Evolutionary conservation across 148 eudicot genomes (phyloP).

Genomic region (Drosera capensis): DNA sequence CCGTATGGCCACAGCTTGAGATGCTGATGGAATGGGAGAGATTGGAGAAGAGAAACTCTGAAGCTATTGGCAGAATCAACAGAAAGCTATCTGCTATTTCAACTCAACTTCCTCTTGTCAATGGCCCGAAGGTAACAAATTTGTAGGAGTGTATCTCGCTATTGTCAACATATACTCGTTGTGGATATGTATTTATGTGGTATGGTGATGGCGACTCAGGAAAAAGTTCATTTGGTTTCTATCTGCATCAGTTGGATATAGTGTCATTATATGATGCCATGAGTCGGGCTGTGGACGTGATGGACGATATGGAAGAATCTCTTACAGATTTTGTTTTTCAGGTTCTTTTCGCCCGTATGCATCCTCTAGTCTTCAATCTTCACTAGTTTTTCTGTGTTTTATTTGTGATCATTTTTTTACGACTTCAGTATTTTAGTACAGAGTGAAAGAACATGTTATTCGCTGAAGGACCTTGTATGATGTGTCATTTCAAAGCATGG

Average conservation of each 20-base stretch:
- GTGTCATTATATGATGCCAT: slow-evolving; percentile 32
- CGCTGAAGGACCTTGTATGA: slow-evolving; percentile 32
- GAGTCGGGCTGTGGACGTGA: slow-evolving; percentile 28
- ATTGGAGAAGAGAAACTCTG: slow-evolving; percentile 40
- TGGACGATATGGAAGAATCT: slow-evolving; percentile 29
- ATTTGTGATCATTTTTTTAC: background rate
- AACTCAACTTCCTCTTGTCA: slow-evolving; percentile 44
- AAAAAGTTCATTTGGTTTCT: background rate
- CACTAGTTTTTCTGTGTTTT: background rate
- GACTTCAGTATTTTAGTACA: slow-evolving; percentile 1
- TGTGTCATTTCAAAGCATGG: slow-evolving; percentile 28
- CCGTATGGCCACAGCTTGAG: slow-evolving; percentile 36
- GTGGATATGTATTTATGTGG: background rate
- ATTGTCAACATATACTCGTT: background rate
- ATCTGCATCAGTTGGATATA: slow-evolving; percentile 26
- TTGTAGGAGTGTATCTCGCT: background rate
- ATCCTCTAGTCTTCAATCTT: background rate
- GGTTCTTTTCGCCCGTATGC: slow-evolving; percentile 16
- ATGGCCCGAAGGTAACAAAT: slow-evolving; percentile 45
- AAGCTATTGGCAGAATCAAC: slow-evolving; percentile 51
- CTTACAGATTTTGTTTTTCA: slow-evolving; percentile 24
- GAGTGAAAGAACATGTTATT: slow-evolving; percentile 39
- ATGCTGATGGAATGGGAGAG: slow-evolving; percentile 50
- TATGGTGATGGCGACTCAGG: background rate
- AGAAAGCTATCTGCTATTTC: slow-evolving; percentile 65